Evolutionary conservation across 306 rosid genomes (phyloP), one percentile per base, ranked within the genome.

Genomic region (Cyclanthera cordifolia): DNA sequence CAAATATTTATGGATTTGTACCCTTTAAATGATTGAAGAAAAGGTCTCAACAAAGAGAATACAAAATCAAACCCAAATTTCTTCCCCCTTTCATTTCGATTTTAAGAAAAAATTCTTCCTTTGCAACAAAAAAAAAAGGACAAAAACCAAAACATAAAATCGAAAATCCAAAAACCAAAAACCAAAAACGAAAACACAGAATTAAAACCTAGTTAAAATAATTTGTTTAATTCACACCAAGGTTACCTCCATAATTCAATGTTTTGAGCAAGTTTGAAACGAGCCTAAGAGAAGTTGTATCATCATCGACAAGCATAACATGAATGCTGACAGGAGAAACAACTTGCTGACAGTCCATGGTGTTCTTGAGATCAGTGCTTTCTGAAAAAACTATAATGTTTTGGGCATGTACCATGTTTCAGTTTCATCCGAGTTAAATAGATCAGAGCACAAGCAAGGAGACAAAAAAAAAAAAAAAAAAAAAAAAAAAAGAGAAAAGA

Each of bases 291-390:
- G 75, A 34, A 16, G 66, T 27, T 50, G 57, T 64, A 51, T 75
- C 75, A 19, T 61, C 75, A 58, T 75, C 79, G 9, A 75, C 56
- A 58, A 75, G 56, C 55, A 75, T 50, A 10, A 75, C 71, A 51
- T 52, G 32, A 6, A 75, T 28, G 27, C 41, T 63, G 67, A 70
- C 19, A 4, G 79, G 79, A 24, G 70, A 17, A 20, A 24, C 19
- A 64, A 64, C 34, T 64, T 37, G 53, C 37, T 64, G 34, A 64
- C 34, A 13, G 9, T 13, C 19, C 70, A 64, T 64, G 70, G 61
- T 25, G 11, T 25, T 61, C 30, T 61, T 10, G 50, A 61, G 11
- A 61, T 59, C 47, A 59, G 67, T 32, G 67, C 67, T 59, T 59
- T 58, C 47, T 59, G 47, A 32, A 32, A 30, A 34, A 59, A n/a